These are phyloP conservation scores for Microthyrium microscopicum DNA, from an alignment of 2,329 filamentous ascomycete genomes.

Conservation along the genomic window DNA sequence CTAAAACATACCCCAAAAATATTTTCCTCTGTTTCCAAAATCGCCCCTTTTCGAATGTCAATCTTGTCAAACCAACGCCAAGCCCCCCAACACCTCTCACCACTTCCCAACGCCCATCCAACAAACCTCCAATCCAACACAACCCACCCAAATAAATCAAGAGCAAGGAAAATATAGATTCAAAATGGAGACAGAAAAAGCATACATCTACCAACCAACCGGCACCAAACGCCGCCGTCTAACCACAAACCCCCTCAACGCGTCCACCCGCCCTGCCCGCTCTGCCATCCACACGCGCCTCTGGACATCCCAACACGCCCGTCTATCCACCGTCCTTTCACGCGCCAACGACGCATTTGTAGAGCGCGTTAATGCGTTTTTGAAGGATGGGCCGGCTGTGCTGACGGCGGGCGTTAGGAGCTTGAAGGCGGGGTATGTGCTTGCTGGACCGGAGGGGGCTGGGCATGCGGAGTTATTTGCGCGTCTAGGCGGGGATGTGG, in stretches of 20 bases:
- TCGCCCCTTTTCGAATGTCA: too few species aligned
- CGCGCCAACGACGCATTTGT: slow-evolving; percentile 24
- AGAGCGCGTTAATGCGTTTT: slow-evolving; percentile 21
- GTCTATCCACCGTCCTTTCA: slow-evolving; percentile 34
- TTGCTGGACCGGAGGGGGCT: slow-evolving; percentile 63
- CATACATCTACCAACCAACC: slow-evolving; percentile 27
- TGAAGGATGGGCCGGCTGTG: slow-evolving; percentile 15
- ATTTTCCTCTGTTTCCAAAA: too few species aligned
- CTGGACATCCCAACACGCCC: slow-evolving; percentile 48
- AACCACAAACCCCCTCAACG: slow-evolving; percentile 17
- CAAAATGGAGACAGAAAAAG: slow-evolving; percentile 31
- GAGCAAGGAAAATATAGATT: too few species aligned
- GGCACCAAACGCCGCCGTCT: slow-evolving; percentile 24
- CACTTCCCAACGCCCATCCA: too few species aligned
- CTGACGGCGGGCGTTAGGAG: slow-evolving; percentile 20
- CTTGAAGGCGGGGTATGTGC: slow-evolving; percentile 54
- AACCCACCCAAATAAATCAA: too few species aligned
- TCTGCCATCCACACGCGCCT: slow-evolving; percentile 42
- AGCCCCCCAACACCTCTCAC: too few species aligned
- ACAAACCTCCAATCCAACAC: too few species aligned
- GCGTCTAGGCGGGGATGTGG: slow-evolving; percentile 57
- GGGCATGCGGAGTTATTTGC: slow-evolving; percentile 59
- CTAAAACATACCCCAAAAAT: too few species aligned
- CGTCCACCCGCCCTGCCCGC: slow-evolving; percentile 30
- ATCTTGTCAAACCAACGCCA: too few species aligned